Evolutionary conservation across 2,329 filamentous ascomycete species (phyloP), one percentile per base, ranked within the genome.

Genomic region (Fusarium cicatricum): DNA sequence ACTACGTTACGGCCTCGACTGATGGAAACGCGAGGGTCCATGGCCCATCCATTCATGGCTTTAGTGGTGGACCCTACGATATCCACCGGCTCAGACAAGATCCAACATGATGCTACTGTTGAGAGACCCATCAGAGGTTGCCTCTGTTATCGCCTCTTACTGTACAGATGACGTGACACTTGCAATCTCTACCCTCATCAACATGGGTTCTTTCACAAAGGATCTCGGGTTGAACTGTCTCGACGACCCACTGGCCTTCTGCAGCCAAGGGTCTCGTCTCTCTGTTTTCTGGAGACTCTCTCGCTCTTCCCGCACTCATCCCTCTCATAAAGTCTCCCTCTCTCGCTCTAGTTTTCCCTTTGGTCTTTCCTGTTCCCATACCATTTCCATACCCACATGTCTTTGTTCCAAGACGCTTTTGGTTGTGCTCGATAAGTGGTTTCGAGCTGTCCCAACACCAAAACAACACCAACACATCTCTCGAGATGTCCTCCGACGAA

Each of bases 401-500:
- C n/a, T 61, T 17, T n/a, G 44, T 48, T 28, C 50, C 51, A 42
- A 49, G 46, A 29, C 46, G 12, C 9, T 14, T n/a, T 15, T 39
- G 41, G 45, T 37, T 44, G 50, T 48, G 59, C 38, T 50, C 55
- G 37, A 19, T 15, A 39, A 55, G 28, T 52, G 42, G 34, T 48
- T 28, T 34, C 16, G 16, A n/a, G 33, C 44, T 42, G 53, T 47
- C 14, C 8, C 23, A 38, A 10, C 14, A 28, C 26, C 33, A 17
- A 48, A 63, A 14, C 17, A 37, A 37, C 46, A 28, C 44, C 58
- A 47, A 31, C 23, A 19, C 17, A 11, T 15, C 38, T 33, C 29
- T 6, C 55, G 44, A 46, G 36, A 63, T 63, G 60, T 63, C 60
- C 19, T 63, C 60, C 10, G 52, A 58, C 38, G 59, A 63, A 38